Evolutionary conservation across 371 early-diverging fungal genomes (phyloP).

Genomic region (Rhizopus delemar): DNA sequence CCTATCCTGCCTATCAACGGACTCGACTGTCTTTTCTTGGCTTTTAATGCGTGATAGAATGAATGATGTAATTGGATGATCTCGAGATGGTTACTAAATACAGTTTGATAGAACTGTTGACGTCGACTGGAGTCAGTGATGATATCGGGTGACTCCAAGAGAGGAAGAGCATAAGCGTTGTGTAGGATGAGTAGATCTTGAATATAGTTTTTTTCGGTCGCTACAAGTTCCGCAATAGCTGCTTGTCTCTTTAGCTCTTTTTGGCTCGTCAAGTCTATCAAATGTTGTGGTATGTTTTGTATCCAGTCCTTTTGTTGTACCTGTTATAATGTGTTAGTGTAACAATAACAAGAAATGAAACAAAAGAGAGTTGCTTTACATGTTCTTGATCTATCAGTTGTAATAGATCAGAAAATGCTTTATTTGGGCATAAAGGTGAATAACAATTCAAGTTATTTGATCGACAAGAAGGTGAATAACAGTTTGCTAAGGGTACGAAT

Average conservation of each 20-base stretch:
- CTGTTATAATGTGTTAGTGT: constrained; percentile 2
- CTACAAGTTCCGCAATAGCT: constrained; percentile 37
- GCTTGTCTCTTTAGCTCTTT: constrained; percentile 41
- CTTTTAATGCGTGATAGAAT: constrained; percentile 14
- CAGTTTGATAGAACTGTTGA: constrained; percentile 30
- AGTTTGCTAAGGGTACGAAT: constrained; percentile 32
- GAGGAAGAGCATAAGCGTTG: constrained; percentile 32
- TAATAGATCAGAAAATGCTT: constrained; percentile 12
- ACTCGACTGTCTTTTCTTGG: constrained; percentile 16
- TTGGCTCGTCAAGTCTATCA: constrained; percentile 15
- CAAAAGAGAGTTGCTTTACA: neutral
- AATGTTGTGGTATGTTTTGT: constrained; percentile 21
- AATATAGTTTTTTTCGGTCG: constrained; percentile 34
- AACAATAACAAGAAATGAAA: neutral
- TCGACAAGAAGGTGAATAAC: constrained; percentile 36
- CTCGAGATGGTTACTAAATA: constrained; percentile 35
- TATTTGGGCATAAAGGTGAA: constrained; percentile 39
- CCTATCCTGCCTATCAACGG: constrained; percentile 27
- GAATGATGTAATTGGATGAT: constrained; percentile 26
- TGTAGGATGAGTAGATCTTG: constrained; percentile 34
- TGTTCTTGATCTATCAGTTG: constrained; percentile 5
- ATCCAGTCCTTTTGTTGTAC: constrained; percentile 23
- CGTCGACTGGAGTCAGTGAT: constrained; percentile 12
- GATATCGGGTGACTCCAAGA: constrained; percentile 20
- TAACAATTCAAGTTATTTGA: constrained; percentile 25